Conservation (phyloP, 2,329 filamentous ascomycete genomes). For the Parasarocladium wereldwijsianum region DNA sequence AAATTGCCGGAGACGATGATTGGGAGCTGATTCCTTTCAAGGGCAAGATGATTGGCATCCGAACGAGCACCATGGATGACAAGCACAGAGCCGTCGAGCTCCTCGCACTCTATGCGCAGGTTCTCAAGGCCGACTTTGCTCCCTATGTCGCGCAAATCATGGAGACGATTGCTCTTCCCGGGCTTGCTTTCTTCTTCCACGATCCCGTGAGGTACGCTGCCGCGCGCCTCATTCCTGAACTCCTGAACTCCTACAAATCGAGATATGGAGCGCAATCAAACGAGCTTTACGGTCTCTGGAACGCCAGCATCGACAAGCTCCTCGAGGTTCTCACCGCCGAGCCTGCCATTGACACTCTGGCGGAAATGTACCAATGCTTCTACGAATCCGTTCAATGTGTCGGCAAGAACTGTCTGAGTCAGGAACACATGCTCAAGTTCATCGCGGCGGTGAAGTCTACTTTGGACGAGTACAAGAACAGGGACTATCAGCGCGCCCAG, state of each 20-base stretch:
- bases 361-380: constrained; percentile 99
- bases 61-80: constrained; percentile 91
- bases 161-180: constrained; percentile 89
- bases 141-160: constrained; percentile 86
- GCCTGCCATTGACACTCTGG: constrained; percentile 87
- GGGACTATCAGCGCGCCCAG: constrained; percentile 70
- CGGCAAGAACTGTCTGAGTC: constrained; percentile 67
- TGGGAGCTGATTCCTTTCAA: constrained; percentile 97
- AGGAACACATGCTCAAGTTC: constrained; percentile 71
- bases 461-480: constrained; percentile 82
- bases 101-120: constrained; percentile 91
- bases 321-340: constrained; percentile 88
- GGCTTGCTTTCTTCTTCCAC: constrained; percentile 97
- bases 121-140: constrained; percentile 83
- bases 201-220: constrained; percentile 92
- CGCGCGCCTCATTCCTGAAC: constrained; percentile 83
- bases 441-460: constrained; percentile 76
- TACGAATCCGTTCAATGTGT: constrained; percentile 95
- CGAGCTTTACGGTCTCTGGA: constrained; percentile 73
- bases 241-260: constrained; percentile 89
- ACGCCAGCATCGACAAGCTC: constrained; percentile 72
- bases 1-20: constrained; percentile 86
- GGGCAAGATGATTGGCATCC: constrained; percentile 96
- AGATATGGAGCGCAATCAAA: constrained; percentile 69
- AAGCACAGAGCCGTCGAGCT: constrained; percentile 99